phyloP scores from a whole-genome alignment of 345 rosid genomes.

The Aethionema arabicum region DNA sequence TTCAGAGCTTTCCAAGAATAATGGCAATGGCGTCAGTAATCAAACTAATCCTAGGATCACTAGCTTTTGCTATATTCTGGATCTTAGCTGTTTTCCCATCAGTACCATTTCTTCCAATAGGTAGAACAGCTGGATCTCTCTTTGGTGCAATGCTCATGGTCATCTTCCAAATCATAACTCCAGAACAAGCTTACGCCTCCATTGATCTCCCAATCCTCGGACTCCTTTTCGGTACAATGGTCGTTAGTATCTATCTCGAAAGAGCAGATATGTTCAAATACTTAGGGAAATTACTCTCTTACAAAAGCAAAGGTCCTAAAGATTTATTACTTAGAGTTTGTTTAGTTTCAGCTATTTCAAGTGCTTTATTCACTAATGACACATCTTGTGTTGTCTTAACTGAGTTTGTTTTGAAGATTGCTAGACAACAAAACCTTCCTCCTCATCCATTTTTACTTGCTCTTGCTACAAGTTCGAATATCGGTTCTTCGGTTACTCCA shows the following conservation, averaged over 20 bases:
- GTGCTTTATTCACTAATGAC: constrained; percentile 86
- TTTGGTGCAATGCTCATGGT: constrained; percentile 89
- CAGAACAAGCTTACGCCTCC: constrained; percentile 75
- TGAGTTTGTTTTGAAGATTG: constrained; percentile 76
- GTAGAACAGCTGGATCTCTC: constrained; percentile 89
- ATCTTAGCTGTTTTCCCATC: constrained; percentile 80
- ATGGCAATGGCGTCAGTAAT: constrained; percentile 60
- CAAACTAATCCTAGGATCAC: constrained; percentile 61
- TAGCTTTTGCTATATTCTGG: constrained; percentile 79
- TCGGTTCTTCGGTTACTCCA: constrained; percentile 83
- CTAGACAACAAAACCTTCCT: constrained; percentile 75
- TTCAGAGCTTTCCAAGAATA: constrained; percentile 2
- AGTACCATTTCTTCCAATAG: constrained; percentile 71
- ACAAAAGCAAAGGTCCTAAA: constrained; percentile 72
- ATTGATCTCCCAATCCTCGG: constrained; percentile 84
- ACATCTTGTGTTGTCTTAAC: constrained; percentile 78
- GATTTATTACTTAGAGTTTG: constrained; percentile 71
- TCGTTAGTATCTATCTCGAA: constrained; percentile 77
- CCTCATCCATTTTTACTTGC: constrained; percentile 82
- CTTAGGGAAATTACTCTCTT: constrained; percentile 65
- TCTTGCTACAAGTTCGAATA: constrained; percentile 81
- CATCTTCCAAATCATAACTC: constrained; percentile 60
- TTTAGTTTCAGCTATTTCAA: constrained; percentile 68
- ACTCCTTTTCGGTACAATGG: constrained; percentile 89
- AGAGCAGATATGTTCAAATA: constrained; percentile 78